Evolutionary conservation across 2,329 filamentous ascomycete species (phyloP), one percentile per base, ranked within the genome.

Genomic region (Hansfordia pulvinata): DNA sequence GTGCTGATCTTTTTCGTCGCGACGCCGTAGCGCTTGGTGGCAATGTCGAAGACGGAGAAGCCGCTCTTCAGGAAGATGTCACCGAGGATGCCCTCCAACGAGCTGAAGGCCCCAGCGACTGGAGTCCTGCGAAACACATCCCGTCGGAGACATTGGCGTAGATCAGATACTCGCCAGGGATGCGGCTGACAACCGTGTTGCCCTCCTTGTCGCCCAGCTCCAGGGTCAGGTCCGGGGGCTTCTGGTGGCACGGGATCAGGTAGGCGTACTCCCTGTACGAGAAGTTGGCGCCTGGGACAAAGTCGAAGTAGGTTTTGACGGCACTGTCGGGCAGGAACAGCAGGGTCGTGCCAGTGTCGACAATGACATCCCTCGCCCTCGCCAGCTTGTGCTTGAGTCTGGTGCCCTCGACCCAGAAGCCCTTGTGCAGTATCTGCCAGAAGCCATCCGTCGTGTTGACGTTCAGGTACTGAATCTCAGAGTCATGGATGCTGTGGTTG

Each of bases 1-100:
- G n/a, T n/a, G n/a, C n/a, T n/a, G n/a, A n/a, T n/a, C n/a, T n/a
- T n/a, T n/a, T 56, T 56, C 2, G 44, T 23, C 19, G 58, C 61
- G 31, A 58, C 55, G 11, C 61, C 61, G 16, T 70, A 43, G 24
- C 52, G 49, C 31, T 55, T 52, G 5, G 54, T 53, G 12, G 46
- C 51, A 5, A 60, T 49, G 44, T 84, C 76, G 47, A 83, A 84
- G 25, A 83, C 70, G 17, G 77, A 72, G 44, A 79, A 85, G 35
- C 80, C 60, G 29, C 69, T 69, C 68, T 90, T 90, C 38, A 90
- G 63, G 56, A 85, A 82, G 30, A 80, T 62, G 33, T 86, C 80
- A 8, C 83, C 83, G 30, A 86, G 68, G 43, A 92, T 83, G 30
- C 64, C 70, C 10, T 62, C 58, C 24, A 74, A 48, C 35, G 76